Base-by-base conservation (phyloP, 129 eudicot species). In the Erigeron canadensis region DNA sequence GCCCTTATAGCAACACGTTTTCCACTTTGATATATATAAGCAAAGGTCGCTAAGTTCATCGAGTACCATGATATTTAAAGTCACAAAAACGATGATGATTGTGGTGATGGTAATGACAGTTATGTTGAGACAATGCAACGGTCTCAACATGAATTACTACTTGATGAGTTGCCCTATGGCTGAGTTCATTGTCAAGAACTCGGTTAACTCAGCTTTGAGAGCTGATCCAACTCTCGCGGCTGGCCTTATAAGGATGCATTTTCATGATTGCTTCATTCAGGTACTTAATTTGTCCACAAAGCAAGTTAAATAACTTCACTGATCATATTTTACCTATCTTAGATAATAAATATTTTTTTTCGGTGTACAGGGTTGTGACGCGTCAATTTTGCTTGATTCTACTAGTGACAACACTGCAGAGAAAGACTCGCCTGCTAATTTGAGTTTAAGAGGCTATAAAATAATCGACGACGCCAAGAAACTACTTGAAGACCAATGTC, bases 231-330 rank as follows among this genome's bases (percentile, higher is more conserved):
- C 96, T 39, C 86, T 93, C 43, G 95, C 98, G 3, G 98, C 90
- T n/a, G 88, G 78, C 44, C 96, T 93, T 34, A 41, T 93, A 15
- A 74, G 98, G 72, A 87, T 93, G 99, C 97, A 87, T 75, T 94
- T 94, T 55, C 99, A 94, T 68, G 99, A 94, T 66, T 94, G 99
- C 79, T 94, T 88, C 72, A 79, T 94, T 60, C 78, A 90, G 96
- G 98, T 92, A 53, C 39, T 18, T 10, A 18, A 11, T 63, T 54
- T 71, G 46, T 48, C 11, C 46, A 9, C 44, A 11, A 50, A 37
- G 5, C 65, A n/a, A 13, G 9, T 28, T 28, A 28, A 28, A 2
- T 18, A 6, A 2, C 22, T 12, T 53, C 28, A 53, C 15, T 37
- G n/a, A n/a, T n/a, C 7, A 1, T 19, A 65, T 6, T 10, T 18